phyloP scores from a whole-genome alignment of 1,284 basidiomycete genomes.

The Austroboletus niveus region DNA sequence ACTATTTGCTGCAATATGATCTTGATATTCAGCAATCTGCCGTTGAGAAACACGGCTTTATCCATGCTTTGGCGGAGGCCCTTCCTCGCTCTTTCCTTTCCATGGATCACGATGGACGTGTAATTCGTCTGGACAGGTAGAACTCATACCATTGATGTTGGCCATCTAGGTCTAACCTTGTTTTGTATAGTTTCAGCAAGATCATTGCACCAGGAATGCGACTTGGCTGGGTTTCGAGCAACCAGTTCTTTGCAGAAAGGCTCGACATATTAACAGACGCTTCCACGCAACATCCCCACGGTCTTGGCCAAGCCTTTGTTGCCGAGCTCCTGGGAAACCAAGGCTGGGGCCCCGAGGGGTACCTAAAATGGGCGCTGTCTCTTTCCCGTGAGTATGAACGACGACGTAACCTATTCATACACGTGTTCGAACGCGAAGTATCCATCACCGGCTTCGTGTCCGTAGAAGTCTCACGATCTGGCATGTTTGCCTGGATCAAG shows the following conservation, averaged over 20 bases:
- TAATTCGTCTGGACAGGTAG: conserved; percentile 50
- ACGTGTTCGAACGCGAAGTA: conserved; percentile 25
- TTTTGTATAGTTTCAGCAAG: conserved; percentile 28
- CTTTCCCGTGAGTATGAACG: conserved; percentile 33
- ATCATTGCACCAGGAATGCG: conserved; percentile 57
- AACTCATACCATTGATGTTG: conserved; percentile 27
- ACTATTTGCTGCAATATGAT: conserved; percentile 51
- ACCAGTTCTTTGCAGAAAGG: conserved; percentile 46
- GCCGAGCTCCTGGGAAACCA: conserved; percentile 28
- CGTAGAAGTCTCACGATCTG: conserved; percentile 31
- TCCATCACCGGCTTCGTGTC: conserved; percentile 19
- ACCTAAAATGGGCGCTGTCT: conserved; percentile 33
- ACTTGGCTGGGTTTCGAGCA: conserved; percentile 53
- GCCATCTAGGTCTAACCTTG: conserved; percentile 15
- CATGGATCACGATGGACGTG: conserved; percentile 55
- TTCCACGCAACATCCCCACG: conserved; percentile 34
- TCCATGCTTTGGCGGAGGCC: conserved; percentile 32
- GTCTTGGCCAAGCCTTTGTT: conserved; percentile 31
- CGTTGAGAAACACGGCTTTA: conserved; percentile 27
- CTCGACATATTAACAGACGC: conserved; percentile 40
- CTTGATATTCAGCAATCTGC: conserved; percentile 23
- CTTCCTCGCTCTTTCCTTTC: conserved; percentile 45
- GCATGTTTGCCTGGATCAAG: conserved; percentile 39
- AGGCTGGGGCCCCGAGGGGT: conserved; percentile 31
- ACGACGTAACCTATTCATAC: conserved; percentile 35